Evolutionary conservation across 2,329 filamentous ascomycete species (phyloP).

Genomic region (Aspergillus proliferans): DNA sequence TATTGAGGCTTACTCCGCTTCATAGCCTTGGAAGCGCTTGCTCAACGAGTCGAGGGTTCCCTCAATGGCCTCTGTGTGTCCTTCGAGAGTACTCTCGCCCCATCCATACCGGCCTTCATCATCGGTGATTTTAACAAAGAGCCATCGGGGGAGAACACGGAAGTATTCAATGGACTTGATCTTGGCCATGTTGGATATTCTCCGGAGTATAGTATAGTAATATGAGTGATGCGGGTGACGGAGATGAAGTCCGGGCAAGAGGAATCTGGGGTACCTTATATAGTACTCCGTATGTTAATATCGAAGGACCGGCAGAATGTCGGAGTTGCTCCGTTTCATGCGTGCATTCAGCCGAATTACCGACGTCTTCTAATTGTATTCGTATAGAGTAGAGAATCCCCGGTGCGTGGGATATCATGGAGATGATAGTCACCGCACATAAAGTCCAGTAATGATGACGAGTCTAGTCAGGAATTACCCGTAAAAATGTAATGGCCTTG

Average conservation of each 20-base stretch:
- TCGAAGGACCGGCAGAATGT: too few species aligned
- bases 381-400: too few species aligned
- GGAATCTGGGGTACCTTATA: too few species aligned
- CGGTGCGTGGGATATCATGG: too few species aligned
- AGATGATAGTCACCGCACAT: too few species aligned
- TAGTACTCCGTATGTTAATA: too few species aligned
- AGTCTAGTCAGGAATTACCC: too few species aligned
- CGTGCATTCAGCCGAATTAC: too few species aligned
- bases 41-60: conserved; percentile 64
- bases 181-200: conserved; percentile 47
- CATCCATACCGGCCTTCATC: conserved; percentile 60
- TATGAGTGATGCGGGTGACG: background rate
- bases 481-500: too few species aligned
- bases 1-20: conserved; percentile 55
- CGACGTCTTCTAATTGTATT: too few species aligned
- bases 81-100: conserved; percentile 70
- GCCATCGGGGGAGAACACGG: conserved; percentile 66
- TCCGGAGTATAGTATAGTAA: background rate
- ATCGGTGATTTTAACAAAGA: conserved; percentile 71
- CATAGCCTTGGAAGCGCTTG: conserved; percentile 56
- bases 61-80: conserved; percentile 67
- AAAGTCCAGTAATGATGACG: too few species aligned
- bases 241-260: background rate
- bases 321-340: too few species aligned
- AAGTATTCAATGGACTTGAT: conserved; percentile 67